These are phyloP conservation scores for Platanthera guangdongensis DNA, from an alignment of 106 monocot species.

Conservation along the genomic window DNA sequence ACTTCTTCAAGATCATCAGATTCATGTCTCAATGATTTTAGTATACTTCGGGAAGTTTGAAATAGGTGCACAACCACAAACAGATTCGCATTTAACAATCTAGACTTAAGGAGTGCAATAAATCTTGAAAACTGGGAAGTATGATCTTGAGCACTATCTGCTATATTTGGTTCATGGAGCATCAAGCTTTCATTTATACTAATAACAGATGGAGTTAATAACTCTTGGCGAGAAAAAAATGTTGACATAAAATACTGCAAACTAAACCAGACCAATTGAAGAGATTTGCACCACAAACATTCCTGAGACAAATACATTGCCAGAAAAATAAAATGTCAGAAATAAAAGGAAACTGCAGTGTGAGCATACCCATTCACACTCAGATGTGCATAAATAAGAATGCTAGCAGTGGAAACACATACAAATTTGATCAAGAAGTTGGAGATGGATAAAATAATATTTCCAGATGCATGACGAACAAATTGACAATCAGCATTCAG, in stretches of 20 bases:
- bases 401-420: slow-evolving; percentile 18
- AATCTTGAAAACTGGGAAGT: slow-evolving; percentile 23
- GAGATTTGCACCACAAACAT: slow-evolving; percentile 34
- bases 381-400: slow-evolving; percentile 4
- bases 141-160: slow-evolving; percentile 8
- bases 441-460: slow-evolving; percentile 34
- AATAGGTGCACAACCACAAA: slow-evolving; percentile 31
- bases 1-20: slow-evolving; percentile 26
- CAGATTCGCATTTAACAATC: slow-evolving; percentile 11
- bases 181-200: slow-evolving; percentile 9
- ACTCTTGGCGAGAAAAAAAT: slow-evolving; percentile 7
- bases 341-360: neutral
- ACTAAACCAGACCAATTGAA: slow-evolving; percentile 40
- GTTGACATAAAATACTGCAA: slow-evolving; percentile 24
- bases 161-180: neutral
- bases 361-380: neutral
- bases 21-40: slow-evolving; percentile 45
- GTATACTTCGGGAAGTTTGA: slow-evolving; percentile 35
- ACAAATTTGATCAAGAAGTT: slow-evolving; percentile 34
- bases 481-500: slow-evolving; percentile 31
- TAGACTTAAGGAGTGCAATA: slow-evolving; percentile 23
- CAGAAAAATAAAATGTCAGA: neutral
- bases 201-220: slow-evolving; percentile 7
- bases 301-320: slow-evolving; percentile 18
- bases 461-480: slow-evolving; percentile 49